Evolutionary conservation across 2,329 filamentous ascomycete species (phyloP), one percentile per base, ranked within the genome.

Genomic region (Coniochaeta ligniaria): DNA sequence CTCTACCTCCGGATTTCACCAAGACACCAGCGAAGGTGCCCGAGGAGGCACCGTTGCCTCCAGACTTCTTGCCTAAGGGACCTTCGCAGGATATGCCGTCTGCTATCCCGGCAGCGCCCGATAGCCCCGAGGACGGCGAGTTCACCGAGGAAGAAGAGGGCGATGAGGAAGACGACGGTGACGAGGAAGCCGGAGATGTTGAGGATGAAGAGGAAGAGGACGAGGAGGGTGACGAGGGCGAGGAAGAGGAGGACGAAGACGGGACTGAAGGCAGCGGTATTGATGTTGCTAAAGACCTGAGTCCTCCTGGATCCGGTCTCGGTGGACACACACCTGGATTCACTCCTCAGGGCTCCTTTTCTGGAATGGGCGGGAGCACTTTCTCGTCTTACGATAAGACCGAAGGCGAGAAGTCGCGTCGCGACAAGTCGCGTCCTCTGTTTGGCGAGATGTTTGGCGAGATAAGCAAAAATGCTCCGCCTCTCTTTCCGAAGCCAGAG

Each of bases 251-350:
- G 2, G 80, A 82, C 33, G 76, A 84, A 8, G 72, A 62, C 9
- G 73, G 62, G 1, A 78, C 73, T 55, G 81, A 84, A 67, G 85
- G 85, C 16, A 88, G 85, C 63, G 86, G 84, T 26, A 78, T 88
- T 57, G 85, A 88, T 69, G 81, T 88, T 54, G 80, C 80, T n/a
- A 84, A 87, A 66, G 85, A 88, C 57, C 72, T 87, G 14, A 87
- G 82, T 65, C 83, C 82, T 22, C 77, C 73, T 7, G 77, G 78
- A 9, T 61, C 63, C 3, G 68, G 62, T 7, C 63, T 66, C 59
- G 75, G 74, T 41, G 75, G 75, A 38, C 75, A 77, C 41, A 80
- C 81, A 16, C 77, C 38, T 16, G 81, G 61, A 77, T 76, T 80
- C 61, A 84, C 83, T 0, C 82, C 84, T 1, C 78, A 84, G 63